Base-by-base conservation (phyloP, 345 rosid genomes). In the Rhodamnia rubescens region DNA sequence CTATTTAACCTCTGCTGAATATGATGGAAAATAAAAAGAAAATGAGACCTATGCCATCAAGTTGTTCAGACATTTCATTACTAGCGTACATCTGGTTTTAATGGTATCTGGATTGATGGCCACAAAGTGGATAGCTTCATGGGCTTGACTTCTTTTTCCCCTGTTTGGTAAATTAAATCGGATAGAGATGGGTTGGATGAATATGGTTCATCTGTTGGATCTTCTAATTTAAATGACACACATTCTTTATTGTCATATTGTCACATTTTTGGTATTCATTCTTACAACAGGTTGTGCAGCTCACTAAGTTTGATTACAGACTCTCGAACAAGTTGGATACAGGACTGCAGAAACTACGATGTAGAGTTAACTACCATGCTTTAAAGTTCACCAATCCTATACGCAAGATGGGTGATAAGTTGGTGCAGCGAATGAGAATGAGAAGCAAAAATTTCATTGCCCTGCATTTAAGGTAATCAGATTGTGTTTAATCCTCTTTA, bases 281-380 rank as follows among this genome's bases (percentile, higher is more conserved):
- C 85, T 27, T 87, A 82, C 85, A 75, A 85, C 96, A 98, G 95
- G 99, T 94, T 51, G 93, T 98, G 92, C 98, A 96, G 86, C 90
- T 98, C 52, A 88, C 89, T 81, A 98, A 96, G 90, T 98, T 95
- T 87, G 99, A 98, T 90, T 98, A 96, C 87, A 94, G 99, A 87
- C 97, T 98, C 5, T 91, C 99, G 84, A 98, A 98, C 91, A 98
- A 88, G 90, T 88, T 98, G 93, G 92, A 91, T 87, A 89, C 94
- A 29, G 96, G 96, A 75, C 84, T 98, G 88, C 99, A 98, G 88
- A 96, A 96, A 89, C 87, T 98, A 91, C 94, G 99, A 89, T 98
- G 99, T 87, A 92, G 98, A 92, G 99, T 95, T 61, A 98, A 98
- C 85, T 96, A 94, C 85, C 95, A 96, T 81, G 98, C 98, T 81